These are phyloP conservation scores for Houttuynia cordata DNA, from an alignment of 164 flowering plant genomes.

Conservation along the genomic window DNA sequence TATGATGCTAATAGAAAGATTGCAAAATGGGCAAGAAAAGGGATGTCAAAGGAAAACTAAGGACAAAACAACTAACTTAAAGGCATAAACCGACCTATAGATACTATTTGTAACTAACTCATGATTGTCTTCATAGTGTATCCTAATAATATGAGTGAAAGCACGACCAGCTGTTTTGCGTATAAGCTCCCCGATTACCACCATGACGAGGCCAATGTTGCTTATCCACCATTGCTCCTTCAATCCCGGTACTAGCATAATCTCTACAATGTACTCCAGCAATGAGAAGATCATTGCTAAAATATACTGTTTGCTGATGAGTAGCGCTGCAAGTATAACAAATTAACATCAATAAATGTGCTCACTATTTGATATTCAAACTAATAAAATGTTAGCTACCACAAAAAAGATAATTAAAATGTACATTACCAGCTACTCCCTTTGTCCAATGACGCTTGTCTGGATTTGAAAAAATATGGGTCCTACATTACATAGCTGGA, in stretches of 20 bases:
- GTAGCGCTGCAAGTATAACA: too few species aligned
- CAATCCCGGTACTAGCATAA: conserved; percentile 44
- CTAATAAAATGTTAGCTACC: too few species aligned
- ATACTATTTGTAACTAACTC: too few species aligned
- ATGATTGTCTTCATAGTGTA: conserved; percentile 48
- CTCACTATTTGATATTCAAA: too few species aligned
- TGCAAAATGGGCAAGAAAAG: background rate
- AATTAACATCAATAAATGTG: too few species aligned
- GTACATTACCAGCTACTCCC: too few species aligned
- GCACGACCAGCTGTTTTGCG: conserved; percentile 82
- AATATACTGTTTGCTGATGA: conserved; percentile 61
- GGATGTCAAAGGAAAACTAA: background rate
- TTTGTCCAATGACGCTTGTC: too few species aligned
- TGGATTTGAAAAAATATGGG: too few species aligned
- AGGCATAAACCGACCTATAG: conserved; percentile 24
- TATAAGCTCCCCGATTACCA: conserved; percentile 67
- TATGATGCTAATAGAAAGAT: too few species aligned
- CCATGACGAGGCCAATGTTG: conserved; percentile 62
- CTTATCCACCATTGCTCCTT: conserved; percentile 78
- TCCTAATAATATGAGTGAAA: conserved; percentile 76
- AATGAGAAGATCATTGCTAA: conserved; percentile 65
- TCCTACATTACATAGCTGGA: too few species aligned
- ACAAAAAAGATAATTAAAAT: too few species aligned
- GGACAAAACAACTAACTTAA: background rate
- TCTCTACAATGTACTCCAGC: conserved; percentile 58